phyloP scores from a whole-genome alignment of 495 filamentous ascomycete genomes.

The Aspergillus carlsbadensis region DNA sequence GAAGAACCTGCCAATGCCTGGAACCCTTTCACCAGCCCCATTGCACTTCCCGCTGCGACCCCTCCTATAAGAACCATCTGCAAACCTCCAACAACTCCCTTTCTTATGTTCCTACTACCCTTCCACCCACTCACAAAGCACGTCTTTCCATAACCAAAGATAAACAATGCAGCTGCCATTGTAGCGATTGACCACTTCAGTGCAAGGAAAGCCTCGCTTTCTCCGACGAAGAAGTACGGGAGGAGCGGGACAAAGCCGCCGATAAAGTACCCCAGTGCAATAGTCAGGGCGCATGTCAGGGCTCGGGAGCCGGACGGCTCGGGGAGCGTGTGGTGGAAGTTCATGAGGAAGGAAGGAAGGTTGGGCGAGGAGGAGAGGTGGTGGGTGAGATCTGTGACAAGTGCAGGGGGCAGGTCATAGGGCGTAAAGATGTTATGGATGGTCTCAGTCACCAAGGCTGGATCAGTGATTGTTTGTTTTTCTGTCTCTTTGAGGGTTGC shows the following conservation, averaged over 20 bases:
- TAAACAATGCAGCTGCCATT: slow-evolving; percentile 67
- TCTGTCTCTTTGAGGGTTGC: slow-evolving; percentile 49
- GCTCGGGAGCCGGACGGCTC: slow-evolving; percentile 52
- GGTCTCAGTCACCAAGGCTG: slow-evolving; percentile 34
- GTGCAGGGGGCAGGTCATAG: slow-evolving; percentile 50
- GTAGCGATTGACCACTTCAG: slow-evolving; percentile 67
- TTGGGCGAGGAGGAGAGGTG: slow-evolving; percentile 48
- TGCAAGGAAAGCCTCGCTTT: slow-evolving; percentile 54
- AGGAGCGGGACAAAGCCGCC: slow-evolving; percentile 71
- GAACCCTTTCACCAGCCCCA: slow-evolving; percentile 62
- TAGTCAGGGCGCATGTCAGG: slow-evolving; percentile 60
- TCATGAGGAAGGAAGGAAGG: slow-evolving; percentile 56
- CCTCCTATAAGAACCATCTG: slow-evolving; percentile 69
- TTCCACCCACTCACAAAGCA: slow-evolving; percentile 48
- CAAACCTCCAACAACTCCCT: slow-evolving; percentile 47
- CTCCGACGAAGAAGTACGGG: slow-evolving; percentile 73
- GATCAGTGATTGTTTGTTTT: slow-evolving; percentile 37
- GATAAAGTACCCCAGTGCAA: slow-evolving; percentile 70
- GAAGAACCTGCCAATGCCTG: slow-evolving; percentile 32
- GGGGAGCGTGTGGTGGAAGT: slow-evolving; percentile 55
- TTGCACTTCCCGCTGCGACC: slow-evolving; percentile 62
- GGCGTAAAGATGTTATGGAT: slow-evolving; percentile 54
- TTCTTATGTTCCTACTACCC: slow-evolving; percentile 36
- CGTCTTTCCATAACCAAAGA: slow-evolving; percentile 73
- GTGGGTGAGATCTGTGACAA: slow-evolving; percentile 43